Conservation (phyloP, 2,329 filamentous ascomycete genomes). For the Aspergillus sp. region DNA sequence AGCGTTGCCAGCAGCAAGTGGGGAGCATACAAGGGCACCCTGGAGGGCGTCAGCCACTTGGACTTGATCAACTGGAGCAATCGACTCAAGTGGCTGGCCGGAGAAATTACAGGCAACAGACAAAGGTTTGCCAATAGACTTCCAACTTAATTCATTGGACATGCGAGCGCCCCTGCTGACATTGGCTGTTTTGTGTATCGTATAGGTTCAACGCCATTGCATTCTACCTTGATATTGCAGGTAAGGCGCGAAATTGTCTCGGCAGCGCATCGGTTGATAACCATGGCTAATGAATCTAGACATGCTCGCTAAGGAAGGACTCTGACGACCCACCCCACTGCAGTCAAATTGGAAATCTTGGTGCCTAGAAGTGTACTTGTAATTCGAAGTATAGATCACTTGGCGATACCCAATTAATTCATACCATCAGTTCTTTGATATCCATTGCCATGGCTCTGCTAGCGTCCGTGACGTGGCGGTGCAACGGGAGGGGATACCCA, state of each 20-base stretch:
- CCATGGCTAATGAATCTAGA: slow-evolving; percentile 37
- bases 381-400: slow-evolving; percentile 7
- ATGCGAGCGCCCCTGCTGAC: not conserved
- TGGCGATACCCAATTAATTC: slow-evolving; percentile 10
- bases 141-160: not conserved
- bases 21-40: slow-evolving; percentile 64
- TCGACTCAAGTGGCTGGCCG: slow-evolving; percentile 60
- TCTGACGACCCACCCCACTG: slow-evolving; percentile 28
- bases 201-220: slow-evolving; percentile 63
- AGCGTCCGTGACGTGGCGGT: slow-evolving; percentile 5
- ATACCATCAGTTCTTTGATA: not conserved
- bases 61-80: slow-evolving; percentile 70
- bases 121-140: slow-evolving; percentile 44
- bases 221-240: slow-evolving; percentile 67
- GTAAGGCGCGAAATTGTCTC: slow-evolving; percentile 36
- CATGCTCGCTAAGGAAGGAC: slow-evolving; percentile 70
- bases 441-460: not conserved
- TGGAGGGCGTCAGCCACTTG: slow-evolving; percentile 64
- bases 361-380: slow-evolving; percentile 18
- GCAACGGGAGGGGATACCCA: not conserved
- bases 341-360: slow-evolving; percentile 18
- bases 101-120: slow-evolving; percentile 57
- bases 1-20: slow-evolving; percentile 61
- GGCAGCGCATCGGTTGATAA: slow-evolving; percentile 7
- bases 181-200: slow-evolving; percentile 14